Evolutionary conservation across 257 asterid species (phyloP), one percentile per base, ranked within the genome.

Genomic region (Striga asiatica): DNA sequence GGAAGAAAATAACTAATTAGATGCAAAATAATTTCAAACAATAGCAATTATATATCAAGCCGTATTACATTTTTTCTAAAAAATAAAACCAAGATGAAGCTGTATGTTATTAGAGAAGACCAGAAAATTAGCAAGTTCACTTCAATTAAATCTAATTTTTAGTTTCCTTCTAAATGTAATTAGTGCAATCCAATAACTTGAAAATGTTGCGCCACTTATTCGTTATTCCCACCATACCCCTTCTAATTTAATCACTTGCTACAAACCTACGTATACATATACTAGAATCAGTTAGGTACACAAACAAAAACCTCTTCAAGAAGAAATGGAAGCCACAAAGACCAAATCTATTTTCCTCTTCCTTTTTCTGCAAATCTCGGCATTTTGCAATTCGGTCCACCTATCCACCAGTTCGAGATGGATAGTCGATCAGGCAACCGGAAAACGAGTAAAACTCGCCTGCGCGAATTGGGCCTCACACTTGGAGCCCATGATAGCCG

Each of bases 381-480:
- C 56, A 34, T n/a, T 59, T n/a, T 64, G 71, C 50, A 46, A 53
- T 64, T 48, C 83, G 2, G 19, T 50, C 47, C 69, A 74, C 22
- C 79, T 85, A 1, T 73, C 77, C 0, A 78, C 87, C 2, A 76
- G 37, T 13, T 78, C 89, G 10, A 73, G 94, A 23, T 80, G 88
- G 88, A 85, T 85, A 3, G 52, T 76, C 4, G 76, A 80, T 19
- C 62, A 60, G 0, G 17, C 19, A 16, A 55, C 64, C 0, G 85
- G 83, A 3, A 18, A 65, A 0, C 64, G 94, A 41, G 91, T 86
- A 16, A 86, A 86, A 27, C 68, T 86, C 3, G 21, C 66, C 0
- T 86, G 94, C 9, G 82, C 47, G 0, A 86, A 75, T 1, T 81
- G 89, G 94, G 64, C 37, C 0, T 78, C 82, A 4, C 95, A 88